Evolutionary conservation across 2,329 filamentous ascomycete genomes (phyloP).

Genomic region (Claviceps pazoutovae): DNA sequence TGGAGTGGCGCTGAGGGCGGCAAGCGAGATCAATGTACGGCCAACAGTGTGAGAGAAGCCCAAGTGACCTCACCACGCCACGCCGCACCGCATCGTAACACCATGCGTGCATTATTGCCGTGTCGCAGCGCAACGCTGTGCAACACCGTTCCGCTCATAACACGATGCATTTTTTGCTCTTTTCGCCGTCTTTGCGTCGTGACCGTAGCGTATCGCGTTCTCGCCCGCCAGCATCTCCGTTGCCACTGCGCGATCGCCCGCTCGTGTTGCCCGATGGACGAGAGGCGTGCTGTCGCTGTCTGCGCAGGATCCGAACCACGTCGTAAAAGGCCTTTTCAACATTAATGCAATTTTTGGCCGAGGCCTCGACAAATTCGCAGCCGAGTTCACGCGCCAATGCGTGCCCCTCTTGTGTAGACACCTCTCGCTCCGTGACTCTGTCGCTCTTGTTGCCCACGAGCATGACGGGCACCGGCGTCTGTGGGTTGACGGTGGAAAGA

Average conservation of each 20-base stretch:
- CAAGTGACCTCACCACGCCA: too few relatives aligned
- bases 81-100: background rate
- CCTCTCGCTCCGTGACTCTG: slow-evolving; percentile 85
- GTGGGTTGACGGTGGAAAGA: slow-evolving; percentile 43
- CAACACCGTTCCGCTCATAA: slow-evolving; percentile 19
- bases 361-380: slow-evolving; percentile 94
- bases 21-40: too few relatives aligned
- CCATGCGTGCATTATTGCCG: background rate
- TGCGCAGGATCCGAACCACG: slow-evolving; percentile 78
- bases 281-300: slow-evolving; percentile 53
- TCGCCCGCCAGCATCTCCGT: slow-evolving; percentile 20
- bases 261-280: slow-evolving; percentile 22
- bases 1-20: too few relatives aligned
- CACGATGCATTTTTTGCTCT: slow-evolving; percentile 25
- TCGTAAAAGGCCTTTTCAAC: slow-evolving; percentile 98
- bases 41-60: background rate
- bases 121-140: background rate
- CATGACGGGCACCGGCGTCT: slow-evolving; percentile 81
- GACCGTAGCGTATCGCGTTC: slow-evolving; percentile 18
- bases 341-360: slow-evolving; percentile 95
- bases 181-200: slow-evolving; percentile 22
- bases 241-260: slow-evolving; percentile 25
- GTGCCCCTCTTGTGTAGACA: slow-evolving; percentile 90
- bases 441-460: slow-evolving; percentile 98
- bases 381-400: slow-evolving; percentile 82